These are phyloP conservation scores for Pleurotus ostreatus DNA, from an alignment of 768 basidiomycete species.

Conservation along the genomic window DNA sequence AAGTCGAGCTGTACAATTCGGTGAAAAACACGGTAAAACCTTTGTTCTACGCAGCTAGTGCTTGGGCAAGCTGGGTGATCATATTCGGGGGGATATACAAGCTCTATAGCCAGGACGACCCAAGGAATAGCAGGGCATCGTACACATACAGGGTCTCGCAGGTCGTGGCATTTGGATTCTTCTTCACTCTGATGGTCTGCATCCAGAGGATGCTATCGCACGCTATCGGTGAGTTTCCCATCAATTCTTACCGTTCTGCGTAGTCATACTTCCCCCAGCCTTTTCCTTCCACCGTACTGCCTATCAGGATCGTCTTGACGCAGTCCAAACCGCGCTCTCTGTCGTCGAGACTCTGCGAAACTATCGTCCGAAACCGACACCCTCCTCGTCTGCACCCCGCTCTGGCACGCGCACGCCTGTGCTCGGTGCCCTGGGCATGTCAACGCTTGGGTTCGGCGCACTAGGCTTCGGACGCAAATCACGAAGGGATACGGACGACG, in stretches of 20 bases:
- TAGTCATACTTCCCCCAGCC: slow-evolving; percentile 28
- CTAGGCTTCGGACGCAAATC: background rate
- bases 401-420: slow-evolving; percentile 42
- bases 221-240: slow-evolving; percentile 38
- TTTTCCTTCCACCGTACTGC: slow-evolving; percentile 78
- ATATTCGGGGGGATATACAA: slow-evolving; percentile 65
- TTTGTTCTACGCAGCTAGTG: slow-evolving; percentile 65
- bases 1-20: slow-evolving; percentile 65
- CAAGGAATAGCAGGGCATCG: slow-evolving; percentile 42
- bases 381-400: slow-evolving; percentile 21
- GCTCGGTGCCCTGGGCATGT: slow-evolving; percentile 26
- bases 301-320: slow-evolving; percentile 64
- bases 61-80: slow-evolving; percentile 73
- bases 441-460: slow-evolving; percentile 1
- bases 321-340: slow-evolving; percentile 46
- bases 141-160: slow-evolving; percentile 61
- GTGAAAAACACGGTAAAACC: slow-evolving; percentile 71
- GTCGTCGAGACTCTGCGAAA: slow-evolving; percentile 66
- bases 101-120: slow-evolving; percentile 41
- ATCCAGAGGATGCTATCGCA: slow-evolving; percentile 68
- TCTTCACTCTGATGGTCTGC: slow-evolving; percentile 61
- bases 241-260: background rate
- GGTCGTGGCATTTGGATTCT: slow-evolving; percentile 72
- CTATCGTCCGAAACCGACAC: slow-evolving; percentile 48
- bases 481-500: background rate